Conservation (phyloP, 2,329 filamentous ascomycete genomes). For the Eurotiales sp. region DNA sequence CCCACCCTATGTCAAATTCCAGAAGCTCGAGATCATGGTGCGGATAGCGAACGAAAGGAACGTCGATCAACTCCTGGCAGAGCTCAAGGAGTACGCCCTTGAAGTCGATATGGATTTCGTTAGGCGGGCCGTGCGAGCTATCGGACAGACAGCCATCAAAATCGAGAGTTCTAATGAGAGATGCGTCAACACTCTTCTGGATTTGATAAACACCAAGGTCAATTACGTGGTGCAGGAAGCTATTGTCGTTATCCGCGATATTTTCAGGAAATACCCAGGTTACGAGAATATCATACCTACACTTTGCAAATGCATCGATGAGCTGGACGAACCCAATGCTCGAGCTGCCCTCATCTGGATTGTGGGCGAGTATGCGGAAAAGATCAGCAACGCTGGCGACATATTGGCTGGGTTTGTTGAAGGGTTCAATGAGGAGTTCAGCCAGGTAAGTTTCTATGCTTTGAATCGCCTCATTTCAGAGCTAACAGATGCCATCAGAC, state of each 20-base stretch:
- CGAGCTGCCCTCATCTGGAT: constrained; percentile 95
- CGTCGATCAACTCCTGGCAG: constrained; percentile 87
- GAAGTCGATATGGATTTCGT: constrained; percentile 99
- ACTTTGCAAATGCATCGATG: constrained; percentile 93
- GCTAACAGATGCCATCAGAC: constrained; percentile 54
- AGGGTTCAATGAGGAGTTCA: constrained; percentile 92
- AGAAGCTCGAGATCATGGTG: constrained; percentile 99
- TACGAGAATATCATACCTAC: constrained; percentile 98
- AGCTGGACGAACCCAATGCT: constrained; percentile 89
- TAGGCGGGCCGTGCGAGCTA: constrained; percentile 86
- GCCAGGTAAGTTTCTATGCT: constrained; percentile 59
- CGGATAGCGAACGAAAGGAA: constrained; percentile 97
- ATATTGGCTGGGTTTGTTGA: constrained; percentile 90
- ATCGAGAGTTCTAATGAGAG: constrained; percentile 93
- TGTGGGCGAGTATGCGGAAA: constrained; percentile 97
- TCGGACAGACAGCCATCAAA: constrained; percentile 97
- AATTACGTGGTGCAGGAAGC: constrained; percentile 99
- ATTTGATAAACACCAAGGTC: constrained; percentile 94
- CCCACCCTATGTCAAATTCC: constrained; percentile 92
- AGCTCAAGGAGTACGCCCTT: constrained; percentile 94
- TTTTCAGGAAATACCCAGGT: constrained; percentile 93
- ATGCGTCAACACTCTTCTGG: constrained; percentile 88
- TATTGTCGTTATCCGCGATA: constrained; percentile 98
- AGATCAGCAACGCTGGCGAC: constrained; percentile 97
- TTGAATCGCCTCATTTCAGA: constrained; percentile 24